Base-by-base conservation (phyloP, 306 rosid species). In the Glycine latifolia region DNA sequence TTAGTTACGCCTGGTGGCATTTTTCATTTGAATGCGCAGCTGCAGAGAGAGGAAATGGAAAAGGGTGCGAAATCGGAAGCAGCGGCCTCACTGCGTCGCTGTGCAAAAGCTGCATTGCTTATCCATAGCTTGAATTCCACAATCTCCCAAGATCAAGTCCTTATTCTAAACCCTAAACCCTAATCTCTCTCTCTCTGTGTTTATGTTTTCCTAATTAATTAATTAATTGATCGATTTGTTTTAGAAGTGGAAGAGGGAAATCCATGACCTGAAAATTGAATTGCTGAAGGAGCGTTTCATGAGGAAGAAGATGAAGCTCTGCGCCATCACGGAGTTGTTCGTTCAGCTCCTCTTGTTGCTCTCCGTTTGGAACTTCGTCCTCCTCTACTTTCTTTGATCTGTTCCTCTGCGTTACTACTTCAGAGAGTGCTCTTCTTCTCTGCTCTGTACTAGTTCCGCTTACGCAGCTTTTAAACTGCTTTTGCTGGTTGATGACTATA, bases 61-160 rank as follows among this genome's bases (percentile, higher is more conserved):
- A 72, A 82, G 66, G 61, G 75, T 49, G 72, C 58, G 84, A 72
- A 71, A 78, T 84, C 88, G 48, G 79, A 16, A 73, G 60, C 37
- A 4, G 82, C 37, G 5, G 82, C 67, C 7, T 39, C 43, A 31
- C 2, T 83, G 3, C 76, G 82, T 46, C 91, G 89, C 15, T 86
- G 92, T 76, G 90, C 91, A 10, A 92, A 89, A 79, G 94, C 89
- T 7, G 90, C 91, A 6, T 16, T 89, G 67, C 81, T 92, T 70
- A 88, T 90, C 50, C 81, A 82, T 10, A 17, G 80, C 26, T 81
- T 90, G 83, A 86, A 86, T 77, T 82, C 92, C 54, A 12, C 54
- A 71, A 13, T 79, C 72, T 39, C 41, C 58, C 68, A 35, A 54
- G 39, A 76, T 46, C 56, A 86, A 81, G 86, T 79, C 6, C 37